Evolutionary conservation across 805 yeast species (phyloP).

Genomic region (Zygotorulaspora florentina): DNA sequence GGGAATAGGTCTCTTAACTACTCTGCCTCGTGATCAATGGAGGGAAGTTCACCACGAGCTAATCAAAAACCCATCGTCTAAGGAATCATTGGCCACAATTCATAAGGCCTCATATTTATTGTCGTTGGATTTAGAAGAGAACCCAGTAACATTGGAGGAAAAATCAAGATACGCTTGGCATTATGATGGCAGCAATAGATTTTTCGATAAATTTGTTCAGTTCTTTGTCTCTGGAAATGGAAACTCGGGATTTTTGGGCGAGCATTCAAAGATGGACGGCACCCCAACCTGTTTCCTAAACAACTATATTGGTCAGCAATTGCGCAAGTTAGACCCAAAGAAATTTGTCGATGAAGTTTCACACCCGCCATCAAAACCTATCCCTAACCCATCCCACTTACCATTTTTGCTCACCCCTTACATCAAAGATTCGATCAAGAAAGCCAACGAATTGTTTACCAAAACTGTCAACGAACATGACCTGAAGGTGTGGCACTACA

Average conservation of each 20-base stretch:
- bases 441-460: constrained; percentile 55
- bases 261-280: constrained; percentile 98
- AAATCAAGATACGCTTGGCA: constrained; percentile 87
- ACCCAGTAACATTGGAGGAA: constrained; percentile 75
- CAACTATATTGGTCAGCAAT: constrained; percentile 60
- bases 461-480: constrained; percentile 57
- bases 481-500: constrained; percentile 72
- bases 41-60: constrained; percentile 55
- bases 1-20: constrained; percentile 75
- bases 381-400: constrained; percentile 32
- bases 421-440: constrained; percentile 46
- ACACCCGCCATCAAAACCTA: neutral
- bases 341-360: constrained; percentile 20
- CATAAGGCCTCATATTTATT: constrained; percentile 76
- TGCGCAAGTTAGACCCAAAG: constrained; percentile 44
- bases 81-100: constrained; percentile 58
- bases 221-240: constrained; percentile 79
- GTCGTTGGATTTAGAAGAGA: constrained; percentile 61
- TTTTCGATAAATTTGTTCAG: constrained; percentile 87
- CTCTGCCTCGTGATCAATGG: constrained; percentile 85
- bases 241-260: constrained; percentile 88
- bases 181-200: constrained; percentile 90
- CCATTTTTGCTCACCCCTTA: constrained; percentile 57
- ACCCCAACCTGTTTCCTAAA: constrained; percentile 89
- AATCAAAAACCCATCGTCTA: constrained; percentile 55